These are phyloP conservation scores for Cryoendolithus antarcticus DNA, from an alignment of 2,329 filamentous ascomycete species.

Conservation along the genomic window DNA sequence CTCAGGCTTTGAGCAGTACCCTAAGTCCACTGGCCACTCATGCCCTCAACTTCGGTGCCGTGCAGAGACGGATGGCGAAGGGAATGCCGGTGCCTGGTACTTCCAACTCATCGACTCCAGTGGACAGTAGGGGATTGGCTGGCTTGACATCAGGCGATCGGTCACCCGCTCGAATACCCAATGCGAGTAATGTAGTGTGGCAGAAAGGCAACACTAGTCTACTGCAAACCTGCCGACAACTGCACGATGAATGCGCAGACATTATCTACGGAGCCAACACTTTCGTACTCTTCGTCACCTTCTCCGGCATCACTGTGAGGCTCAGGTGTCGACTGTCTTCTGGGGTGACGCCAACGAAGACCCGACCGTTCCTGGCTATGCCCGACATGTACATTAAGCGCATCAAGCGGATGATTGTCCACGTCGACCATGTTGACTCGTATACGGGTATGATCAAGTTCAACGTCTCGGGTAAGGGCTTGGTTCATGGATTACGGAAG, in stretches of 20 bases:
- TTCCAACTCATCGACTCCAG: no score
- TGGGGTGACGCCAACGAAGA: conserved; percentile 28
- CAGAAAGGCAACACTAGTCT: conserved; percentile 28
- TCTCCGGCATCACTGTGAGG: conserved; percentile 31
- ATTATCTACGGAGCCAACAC: conserved; percentile 34
- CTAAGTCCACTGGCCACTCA: conserved; percentile 15
- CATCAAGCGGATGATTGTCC: conserved; percentile 31
- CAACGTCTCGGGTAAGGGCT: conserved; percentile 34
- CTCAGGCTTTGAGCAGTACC: conserved; percentile 11
- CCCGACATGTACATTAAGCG: conserved; percentile 28
- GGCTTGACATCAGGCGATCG: no score
- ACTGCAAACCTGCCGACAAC: conserved; percentile 27
- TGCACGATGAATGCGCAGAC: conserved; percentile 34
- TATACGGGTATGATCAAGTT: conserved; percentile 42
- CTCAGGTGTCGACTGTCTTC: conserved; percentile 31
- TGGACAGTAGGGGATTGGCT: no score
- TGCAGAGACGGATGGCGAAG: conserved; percentile 15
- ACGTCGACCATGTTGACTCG: conserved; percentile 35
- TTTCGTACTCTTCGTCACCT: conserved; percentile 35
- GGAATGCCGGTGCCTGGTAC: conserved; percentile 11
- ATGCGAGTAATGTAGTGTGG: conserved; percentile 26
- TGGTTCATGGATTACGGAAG: conserved; percentile 29
- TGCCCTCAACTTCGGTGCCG: conserved; percentile 19
- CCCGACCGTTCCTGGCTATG: conserved; percentile 31
- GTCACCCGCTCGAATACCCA: no score